phyloP scores from a whole-genome alignment of 805 yeast species.

The Wickerhamiella slavikovae region DNA sequence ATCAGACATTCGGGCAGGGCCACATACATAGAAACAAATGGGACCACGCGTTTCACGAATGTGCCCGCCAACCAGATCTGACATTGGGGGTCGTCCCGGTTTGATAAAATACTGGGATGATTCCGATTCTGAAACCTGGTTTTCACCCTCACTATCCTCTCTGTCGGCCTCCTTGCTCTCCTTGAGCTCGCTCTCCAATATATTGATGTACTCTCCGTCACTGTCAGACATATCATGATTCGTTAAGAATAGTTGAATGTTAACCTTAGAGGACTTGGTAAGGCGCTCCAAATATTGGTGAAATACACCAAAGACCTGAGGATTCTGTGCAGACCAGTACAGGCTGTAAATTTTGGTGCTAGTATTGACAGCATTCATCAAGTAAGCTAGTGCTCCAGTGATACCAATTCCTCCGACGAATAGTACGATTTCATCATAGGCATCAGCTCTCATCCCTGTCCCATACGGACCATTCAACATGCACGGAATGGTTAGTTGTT shows the following conservation, averaged over 20 bases:
- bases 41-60: constrained; percentile 3
- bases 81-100: constrained; percentile 1
- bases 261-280: too few species aligned
- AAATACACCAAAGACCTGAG: not conserved
- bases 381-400: too few species aligned
- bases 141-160: too few species aligned
- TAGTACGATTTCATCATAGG: constrained; percentile 21
- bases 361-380: too few species aligned
- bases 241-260: too few species aligned
- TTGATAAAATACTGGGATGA: not conserved
- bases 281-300: not conserved
- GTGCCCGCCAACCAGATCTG: constrained; percentile 1
- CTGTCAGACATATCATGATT: too few species aligned
- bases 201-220: too few species aligned
- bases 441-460: constrained; percentile 11
- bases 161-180: too few species aligned
- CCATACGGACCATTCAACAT: constrained; percentile 48
- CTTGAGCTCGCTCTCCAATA: too few species aligned
- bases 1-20: constrained; percentile 7
- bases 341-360: constrained; percentile 18
- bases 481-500: constrained; percentile 17
- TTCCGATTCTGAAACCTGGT: not conserved
- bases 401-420: constrained; percentile 45
- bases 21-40: constrained; percentile 6
- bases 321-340: constrained; percentile 34